Base-by-base conservation (phyloP, 2,329 filamentous ascomycete species). In the Calonectria montana region DNA sequence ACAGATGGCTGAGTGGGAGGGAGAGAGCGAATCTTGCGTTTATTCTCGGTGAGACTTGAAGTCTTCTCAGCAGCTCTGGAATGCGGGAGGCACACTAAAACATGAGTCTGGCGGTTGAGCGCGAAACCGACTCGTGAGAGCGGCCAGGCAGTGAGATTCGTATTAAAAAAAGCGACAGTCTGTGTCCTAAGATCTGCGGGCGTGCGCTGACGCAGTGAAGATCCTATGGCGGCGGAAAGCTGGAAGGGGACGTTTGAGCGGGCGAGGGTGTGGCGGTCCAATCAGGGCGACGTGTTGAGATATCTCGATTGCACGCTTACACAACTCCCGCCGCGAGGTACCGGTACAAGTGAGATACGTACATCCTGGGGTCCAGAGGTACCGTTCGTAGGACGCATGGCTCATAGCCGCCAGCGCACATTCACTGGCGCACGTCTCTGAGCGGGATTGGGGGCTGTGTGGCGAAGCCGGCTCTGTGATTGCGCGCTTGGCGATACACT, bases 101-200 rank as follows among this genome's bases (percentile, higher is more conserved):
- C 53, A 25, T 13, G 21, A 25, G 53, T 59, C 53, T 35, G 15
- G 53, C 53, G 53, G 53, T n/a, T 57, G 31, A 35, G 35, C 53
- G 53, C 53, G 53, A 59, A 59, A 59, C 53, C 39, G 37, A 27
- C 13, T 27, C 10, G 53, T 13, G n/a, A 16, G 53, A 15, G 25
- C 13, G 21, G 12, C 23, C 15, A 39, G 15, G 31, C 29, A 50
- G 57, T 62, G 39, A 62, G 57, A 62, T 45, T 59, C 57, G 57
- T 47, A 65, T 65, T 37, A 13, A 23, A 23, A 39, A 63, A 62
- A 41, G 47, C 37, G 41, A 43, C 41, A 21, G 31, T 41, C 45
- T 48, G 45, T 57, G 48, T 27, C 39, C 59, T 50, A 25, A 57
- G 67, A 69, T 55, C 67, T 47, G 48, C 67, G 59, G 27, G 37